These are phyloP conservation scores for Jatropha podagrica DNA, from an alignment of 441 rosid genomes.

Conservation along the genomic window DNA sequence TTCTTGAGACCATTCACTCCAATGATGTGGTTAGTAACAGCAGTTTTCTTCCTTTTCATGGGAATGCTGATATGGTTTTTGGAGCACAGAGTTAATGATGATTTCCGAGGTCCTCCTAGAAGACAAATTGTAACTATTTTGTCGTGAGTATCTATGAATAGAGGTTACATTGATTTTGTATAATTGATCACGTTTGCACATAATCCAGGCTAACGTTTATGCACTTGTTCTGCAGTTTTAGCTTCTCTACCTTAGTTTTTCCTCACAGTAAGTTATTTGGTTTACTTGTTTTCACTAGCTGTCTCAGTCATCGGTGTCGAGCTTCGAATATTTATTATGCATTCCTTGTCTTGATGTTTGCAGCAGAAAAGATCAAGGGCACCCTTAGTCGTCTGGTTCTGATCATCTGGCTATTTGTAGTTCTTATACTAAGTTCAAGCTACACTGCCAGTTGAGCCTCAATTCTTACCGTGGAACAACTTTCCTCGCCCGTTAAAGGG, in stretches of 20 bases:
- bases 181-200: no score
- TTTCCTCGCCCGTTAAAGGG: conserved; percentile 17
- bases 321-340: neutral
- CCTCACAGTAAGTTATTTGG: conserved; percentile 65
- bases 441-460: conserved; percentile 23
- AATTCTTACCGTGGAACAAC: conserved; percentile 20
- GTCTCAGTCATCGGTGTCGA: neutral
- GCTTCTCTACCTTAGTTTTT: conserved; percentile 90
- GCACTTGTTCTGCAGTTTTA: conserved; percentile 58
- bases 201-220: neutral
- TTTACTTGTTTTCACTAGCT: neutral
- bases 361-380: conserved; percentile 36
- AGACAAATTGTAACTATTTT: conserved; percentile 67
- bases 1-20: conserved; percentile 71
- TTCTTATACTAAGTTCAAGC: conserved; percentile 36
- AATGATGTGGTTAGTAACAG: conserved; percentile 68
- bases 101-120: conserved; percentile 83
- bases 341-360: neutral
- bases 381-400: conserved; percentile 35
- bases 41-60: conserved; percentile 57
- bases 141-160: conserved; percentile 42
- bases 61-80: conserved; percentile 79
- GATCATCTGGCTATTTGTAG: conserved; percentile 38
- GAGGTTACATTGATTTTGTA: no score
- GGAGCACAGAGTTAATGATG: conserved; percentile 76